Base-by-base conservation (phyloP, 1,284 basidiomycete species). In the Cutaneotrichosporon cyanovorans region DNA sequence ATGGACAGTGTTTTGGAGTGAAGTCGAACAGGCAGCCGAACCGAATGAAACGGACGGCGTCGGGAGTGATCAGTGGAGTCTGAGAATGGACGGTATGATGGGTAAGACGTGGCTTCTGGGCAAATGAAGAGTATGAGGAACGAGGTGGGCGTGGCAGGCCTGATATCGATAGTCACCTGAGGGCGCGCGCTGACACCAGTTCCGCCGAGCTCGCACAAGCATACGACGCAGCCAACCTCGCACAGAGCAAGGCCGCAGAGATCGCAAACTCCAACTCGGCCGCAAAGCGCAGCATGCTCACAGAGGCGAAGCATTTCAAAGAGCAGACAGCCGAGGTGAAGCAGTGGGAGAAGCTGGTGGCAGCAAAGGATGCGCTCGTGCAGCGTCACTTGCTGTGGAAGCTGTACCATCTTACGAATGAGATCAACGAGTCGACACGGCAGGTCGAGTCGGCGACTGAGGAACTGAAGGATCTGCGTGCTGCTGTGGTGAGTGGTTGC, bases 271-370 rank as follows among this genome's bases (percentile, higher is more conserved):
- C 86, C 72, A 92, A 92, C 67, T 95, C 92, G 66, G 85, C 85
- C 20, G 93, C 93, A 69, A 82, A 93, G 40, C 78, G 91, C 46
- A 87, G 88, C 10, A 92, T 98, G 61, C 80, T 89, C 6, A 87
- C 87, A 3, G 95, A 99, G 71, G 92, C 95, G 58, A 92, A 89
- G 71, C 89, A 93, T 62, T 97, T 95, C 73, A 90, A 90, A 70
- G 91, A 97, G 69, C 93, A 97, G 73, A 92, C 92, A 68, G 81
- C 80, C 15, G 95, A 98, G 67, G 88, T 90, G 4, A 87, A 90
- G 61, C 79, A 85, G 40, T 97, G 92, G 62, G 85, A 93, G 66
- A 75, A 75, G 15, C 75, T 97, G 7, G 80, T 81, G 59, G 73
- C 82, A 42, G 82, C 92, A 76, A 68, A 65, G 85, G 88, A 95